Conservation (phyloP, 768 basidiomycete genomes). For the Dictyophora rubrovolvata region DNA sequence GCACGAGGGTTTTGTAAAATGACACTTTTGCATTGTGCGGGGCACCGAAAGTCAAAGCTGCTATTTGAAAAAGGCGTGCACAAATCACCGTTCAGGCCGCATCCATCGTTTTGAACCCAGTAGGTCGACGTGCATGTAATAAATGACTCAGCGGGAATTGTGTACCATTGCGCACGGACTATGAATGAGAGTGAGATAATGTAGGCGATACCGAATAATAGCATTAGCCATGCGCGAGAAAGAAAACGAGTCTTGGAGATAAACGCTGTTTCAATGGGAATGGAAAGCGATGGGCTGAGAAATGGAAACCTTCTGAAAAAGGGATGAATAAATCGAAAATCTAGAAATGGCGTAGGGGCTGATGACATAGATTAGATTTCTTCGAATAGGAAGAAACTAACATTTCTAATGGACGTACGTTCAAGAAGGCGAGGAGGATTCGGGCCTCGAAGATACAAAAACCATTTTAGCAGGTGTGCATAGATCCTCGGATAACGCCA, state of each 20-base stretch:
- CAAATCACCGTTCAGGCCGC: slow-evolving; percentile 56
- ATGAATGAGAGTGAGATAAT: slow-evolving; percentile 68
- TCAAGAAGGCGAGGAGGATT: background rate
- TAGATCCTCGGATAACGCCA: slow-evolving; percentile 1
- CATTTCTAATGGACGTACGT: background rate
- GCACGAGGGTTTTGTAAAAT: slow-evolving; percentile 65
- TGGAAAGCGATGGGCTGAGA: background rate
- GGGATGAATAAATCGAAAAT: background rate
- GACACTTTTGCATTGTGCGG: slow-evolving; percentile 54
- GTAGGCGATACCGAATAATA: slow-evolving; percentile 47
- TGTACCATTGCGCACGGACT: slow-evolving; percentile 59
- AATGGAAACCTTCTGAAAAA: background rate
- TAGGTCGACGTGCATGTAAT: slow-evolving; percentile 61
- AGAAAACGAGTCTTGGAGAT: slow-evolving; percentile 42
- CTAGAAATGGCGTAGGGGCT: slow-evolving; percentile 10
- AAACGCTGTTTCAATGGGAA: slow-evolving; percentile 42
- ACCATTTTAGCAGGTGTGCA: background rate
- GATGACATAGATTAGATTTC: too few relatives aligned
- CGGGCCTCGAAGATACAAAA: slow-evolving; percentile 1
- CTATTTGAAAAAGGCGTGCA: slow-evolving; percentile 58
- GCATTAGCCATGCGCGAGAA: slow-evolving; percentile 43
- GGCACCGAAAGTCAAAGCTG: slow-evolving; percentile 70
- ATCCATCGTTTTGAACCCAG: slow-evolving; percentile 59
- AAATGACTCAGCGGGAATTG: slow-evolving; percentile 53
- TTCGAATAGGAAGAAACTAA: too few relatives aligned